Evolutionary conservation across 495 filamentous ascomycete species (phyloP).

Genomic region (Arthonia radiata): DNA sequence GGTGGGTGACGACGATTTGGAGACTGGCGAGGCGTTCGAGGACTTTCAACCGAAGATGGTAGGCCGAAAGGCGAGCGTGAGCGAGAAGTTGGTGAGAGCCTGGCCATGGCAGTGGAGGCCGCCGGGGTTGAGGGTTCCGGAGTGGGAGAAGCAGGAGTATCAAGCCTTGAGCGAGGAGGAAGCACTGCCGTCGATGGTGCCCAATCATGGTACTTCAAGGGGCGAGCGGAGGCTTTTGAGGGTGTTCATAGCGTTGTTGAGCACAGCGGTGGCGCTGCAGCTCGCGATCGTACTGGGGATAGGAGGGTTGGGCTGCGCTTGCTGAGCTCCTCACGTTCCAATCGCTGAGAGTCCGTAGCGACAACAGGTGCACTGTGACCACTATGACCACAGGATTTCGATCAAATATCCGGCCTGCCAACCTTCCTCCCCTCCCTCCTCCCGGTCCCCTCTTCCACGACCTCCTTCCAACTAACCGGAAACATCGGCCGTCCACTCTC

Average conservation of each 20-base stretch:
- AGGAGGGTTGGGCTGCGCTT: slow-evolving; percentile 11
- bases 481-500: slow-evolving; percentile 74
- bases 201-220: slow-evolving; percentile 12
- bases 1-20: too few species aligned
- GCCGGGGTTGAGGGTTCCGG: too few species aligned
- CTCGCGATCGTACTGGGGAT: too few species aligned
- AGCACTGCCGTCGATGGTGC: too few species aligned
- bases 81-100: too few species aligned
- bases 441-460: slow-evolving; percentile 62
- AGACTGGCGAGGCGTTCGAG: too few species aligned
- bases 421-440: slow-evolving; percentile 65
- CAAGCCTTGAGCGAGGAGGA: too few species aligned
- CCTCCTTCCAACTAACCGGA: slow-evolving; percentile 86
- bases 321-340: slow-evolving; percentile 13
- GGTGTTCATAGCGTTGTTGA: slow-evolving; percentile 1
- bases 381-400: slow-evolving; percentile 13
- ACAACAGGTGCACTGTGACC: slow-evolving; percentile 16
- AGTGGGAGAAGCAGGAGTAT: too few species aligned
- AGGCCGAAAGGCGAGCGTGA: too few species aligned
- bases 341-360: slow-evolving; percentile 16
- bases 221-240: slow-evolving; percentile 9
- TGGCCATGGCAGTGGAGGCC: too few species aligned
- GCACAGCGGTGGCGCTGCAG: slow-evolving; percentile 2
- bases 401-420: slow-evolving; percentile 35
- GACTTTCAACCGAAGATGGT: too few species aligned